Base-by-base conservation (phyloP, 805 yeast species). In the Teunomyces barrocoloradensis region DNA sequence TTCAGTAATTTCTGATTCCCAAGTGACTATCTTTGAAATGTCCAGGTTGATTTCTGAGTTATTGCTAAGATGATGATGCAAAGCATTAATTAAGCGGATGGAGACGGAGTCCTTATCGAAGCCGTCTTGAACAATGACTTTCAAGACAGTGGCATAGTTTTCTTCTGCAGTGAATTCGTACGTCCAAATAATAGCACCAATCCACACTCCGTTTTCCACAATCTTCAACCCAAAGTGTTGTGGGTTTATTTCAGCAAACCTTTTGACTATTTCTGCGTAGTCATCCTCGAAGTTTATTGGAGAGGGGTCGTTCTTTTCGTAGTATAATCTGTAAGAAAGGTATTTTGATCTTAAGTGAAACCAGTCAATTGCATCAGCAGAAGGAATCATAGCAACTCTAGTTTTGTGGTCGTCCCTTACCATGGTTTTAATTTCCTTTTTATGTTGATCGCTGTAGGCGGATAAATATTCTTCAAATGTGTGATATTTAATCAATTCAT, bases 311-410 rank as follows among this genome's bases (percentile, higher is more conserved):
- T 52, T 48, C 4, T 45, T 34, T 12, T 52, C 47, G 39, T 63
- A 51, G 43, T 58, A 56, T 17, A 58, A 42, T 45, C 58, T 58
- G 35, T 59, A 55, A 39, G 63, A 50, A 28, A 60, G 57, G 33
- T 59, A 71, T 46, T 73, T 73, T 21, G 69, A 58, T 47, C 78
- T 58, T 44, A 70, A 56, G 46, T 73, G 78, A 51, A 70, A 71
- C 78, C 78, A 73, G 56, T 73, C 74, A 11, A 66, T 54, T 18
- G 55, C 43, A 18, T 62, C 60, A 5, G 65, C 51, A 6, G 57
- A 49, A 1, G 74, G 72, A 12, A 45, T 48, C 6, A 69, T 32
- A n/a, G 69, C 33, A 5, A 71, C 59, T 23, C 77, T 53, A 12
- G 65, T 52, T 36, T 54, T 58, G 27, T 64, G 65, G 51, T 73